Percentiles rank a stretch among this genome's conserved stretches.
phyloP scores from a whole-genome alignment of 257 asterid genomes.

The Salvia miltiorrhiza region DNA sequence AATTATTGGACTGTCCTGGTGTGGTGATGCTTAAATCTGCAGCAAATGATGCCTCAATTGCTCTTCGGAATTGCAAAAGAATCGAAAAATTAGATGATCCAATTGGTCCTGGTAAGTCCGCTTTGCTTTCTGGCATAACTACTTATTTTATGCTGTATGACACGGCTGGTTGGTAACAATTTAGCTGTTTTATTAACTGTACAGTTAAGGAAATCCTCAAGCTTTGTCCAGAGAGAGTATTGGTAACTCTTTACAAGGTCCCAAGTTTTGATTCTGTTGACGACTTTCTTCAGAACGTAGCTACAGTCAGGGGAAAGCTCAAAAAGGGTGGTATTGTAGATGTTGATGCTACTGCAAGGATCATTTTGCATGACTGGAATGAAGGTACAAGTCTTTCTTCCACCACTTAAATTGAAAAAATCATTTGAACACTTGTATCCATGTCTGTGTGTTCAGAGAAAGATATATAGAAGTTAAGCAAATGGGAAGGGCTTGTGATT shows the following conservation, averaged over 20 bases:
- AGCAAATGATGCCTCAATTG: constrained; percentile 68
- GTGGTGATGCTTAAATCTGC: constrained; percentile 86
- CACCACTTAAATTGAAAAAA: not conserved
- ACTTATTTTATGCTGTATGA: not conserved
- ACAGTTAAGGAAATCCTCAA: constrained; percentile 90
- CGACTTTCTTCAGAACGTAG: constrained; percentile 86
- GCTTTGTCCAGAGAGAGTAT: constrained; percentile 62
- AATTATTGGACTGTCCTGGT: constrained; percentile 88
- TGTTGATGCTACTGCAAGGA: constrained; percentile 80
- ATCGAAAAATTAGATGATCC: constrained; percentile 87
- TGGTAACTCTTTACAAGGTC: constrained; percentile 70
- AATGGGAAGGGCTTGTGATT: not conserved
- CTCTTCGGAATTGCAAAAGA: constrained; percentile 94
- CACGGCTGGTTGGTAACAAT: not conserved
- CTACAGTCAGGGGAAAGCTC: constrained; percentile 75
- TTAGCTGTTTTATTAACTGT: constrained; percentile 8
- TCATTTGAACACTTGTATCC: not conserved
- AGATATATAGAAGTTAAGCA: not conserved
- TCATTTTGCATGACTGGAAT: constrained; percentile 93
- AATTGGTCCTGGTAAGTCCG: constrained; percentile 64
- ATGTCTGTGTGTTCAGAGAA: not conserved
- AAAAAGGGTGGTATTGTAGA: constrained; percentile 93
- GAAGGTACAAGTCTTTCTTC: constrained; percentile 46
- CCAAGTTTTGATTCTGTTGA: constrained; percentile 76
- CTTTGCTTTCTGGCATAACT: not conserved